Evolutionary conservation across 163 green algal species (phyloP).

Genomic region (Coccomyxa subellipsoidea): DNA sequence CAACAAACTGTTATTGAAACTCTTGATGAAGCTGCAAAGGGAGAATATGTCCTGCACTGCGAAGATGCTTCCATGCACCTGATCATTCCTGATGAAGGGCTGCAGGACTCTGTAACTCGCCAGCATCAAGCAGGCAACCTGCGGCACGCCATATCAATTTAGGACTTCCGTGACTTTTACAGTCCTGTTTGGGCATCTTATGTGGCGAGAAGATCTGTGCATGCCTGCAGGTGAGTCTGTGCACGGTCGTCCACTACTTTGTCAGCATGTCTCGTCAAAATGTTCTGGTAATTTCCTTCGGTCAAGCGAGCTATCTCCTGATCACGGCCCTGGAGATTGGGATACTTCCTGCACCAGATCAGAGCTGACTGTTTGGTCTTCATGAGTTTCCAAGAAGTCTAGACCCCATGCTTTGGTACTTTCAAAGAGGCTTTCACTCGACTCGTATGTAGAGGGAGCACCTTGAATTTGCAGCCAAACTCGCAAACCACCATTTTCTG

Average conservation of each 20-base stretch:
- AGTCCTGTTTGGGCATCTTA: not conserved
- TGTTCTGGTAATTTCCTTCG: not conserved
- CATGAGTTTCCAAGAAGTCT: too few species aligned
- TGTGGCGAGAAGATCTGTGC: not conserved
- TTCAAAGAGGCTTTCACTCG: too few species aligned
- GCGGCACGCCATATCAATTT: not conserved
- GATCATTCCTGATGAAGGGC: not conserved
- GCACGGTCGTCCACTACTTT: not conserved
- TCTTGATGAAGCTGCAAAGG: not conserved
- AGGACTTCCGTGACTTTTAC: not conserved
- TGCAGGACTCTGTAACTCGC: not conserved
- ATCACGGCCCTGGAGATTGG: conserved; percentile 6
- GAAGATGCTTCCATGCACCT: not conserved
- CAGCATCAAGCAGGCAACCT: conserved; percentile 10
- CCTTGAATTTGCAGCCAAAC: not conserved
- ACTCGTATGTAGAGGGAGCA: not conserved
- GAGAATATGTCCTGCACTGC: not conserved
- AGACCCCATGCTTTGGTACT: too few species aligned
- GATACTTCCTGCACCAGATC: conserved; percentile 5
- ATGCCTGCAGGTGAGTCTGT: not conserved
- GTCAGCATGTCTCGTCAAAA: not conserved
- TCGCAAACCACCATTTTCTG: not conserved
- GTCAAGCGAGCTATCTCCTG: not conserved
- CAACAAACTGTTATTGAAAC: not conserved
- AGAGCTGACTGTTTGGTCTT: too few species aligned